Conservation (phyloP, 2,329 filamentous ascomycete genomes). For the Botrytis byssoidea region DNA sequence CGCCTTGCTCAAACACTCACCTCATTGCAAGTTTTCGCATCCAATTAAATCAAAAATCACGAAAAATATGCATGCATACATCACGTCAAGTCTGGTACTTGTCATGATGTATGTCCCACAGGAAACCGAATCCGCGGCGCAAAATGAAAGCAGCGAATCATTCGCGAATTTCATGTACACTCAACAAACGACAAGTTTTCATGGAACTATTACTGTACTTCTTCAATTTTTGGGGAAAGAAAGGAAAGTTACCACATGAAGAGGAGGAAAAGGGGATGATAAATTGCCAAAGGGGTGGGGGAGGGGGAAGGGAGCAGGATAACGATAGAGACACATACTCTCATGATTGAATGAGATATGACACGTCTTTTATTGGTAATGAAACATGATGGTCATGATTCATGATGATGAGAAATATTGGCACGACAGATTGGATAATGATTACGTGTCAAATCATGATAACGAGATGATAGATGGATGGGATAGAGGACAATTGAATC, state of each 20-base stretch:
- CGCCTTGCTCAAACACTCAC: background rate
- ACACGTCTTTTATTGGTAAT: slow-evolving; percentile 1
- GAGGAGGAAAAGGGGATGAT: slow-evolving; percentile 11
- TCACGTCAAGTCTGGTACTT: slow-evolving; percentile 31
- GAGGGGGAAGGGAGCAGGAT: background rate
- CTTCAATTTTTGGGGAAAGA: background rate
- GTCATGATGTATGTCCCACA: slow-evolving; percentile 27
- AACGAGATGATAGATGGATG: slow-evolving; percentile 8
- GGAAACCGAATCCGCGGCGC: slow-evolving; percentile 38
- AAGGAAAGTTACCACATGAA: slow-evolving; percentile 19
- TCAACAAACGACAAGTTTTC: slow-evolving; percentile 11
- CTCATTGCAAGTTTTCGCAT: slow-evolving; percentile 26
- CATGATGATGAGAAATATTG: slow-evolving; percentile 13
- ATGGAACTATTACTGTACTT: background rate
- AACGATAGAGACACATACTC: slow-evolving; percentile 12
- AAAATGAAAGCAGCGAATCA: slow-evolving; percentile 9
- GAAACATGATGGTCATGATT: slow-evolving; percentile 8
- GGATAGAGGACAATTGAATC: slow-evolving; percentile 55
- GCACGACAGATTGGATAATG: slow-evolving; percentile 6
- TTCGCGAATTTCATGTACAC: slow-evolving; percentile 15
- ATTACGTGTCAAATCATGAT: slow-evolving; percentile 5
- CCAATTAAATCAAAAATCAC: background rate
- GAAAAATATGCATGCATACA: slow-evolving; percentile 22
- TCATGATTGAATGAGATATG: slow-evolving; percentile 15
- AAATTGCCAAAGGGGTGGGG: background rate